These are phyloP conservation scores for Psilocybe azurescens DNA, from an alignment of 768 basidiomycete species.

Conservation along the genomic window DNA sequence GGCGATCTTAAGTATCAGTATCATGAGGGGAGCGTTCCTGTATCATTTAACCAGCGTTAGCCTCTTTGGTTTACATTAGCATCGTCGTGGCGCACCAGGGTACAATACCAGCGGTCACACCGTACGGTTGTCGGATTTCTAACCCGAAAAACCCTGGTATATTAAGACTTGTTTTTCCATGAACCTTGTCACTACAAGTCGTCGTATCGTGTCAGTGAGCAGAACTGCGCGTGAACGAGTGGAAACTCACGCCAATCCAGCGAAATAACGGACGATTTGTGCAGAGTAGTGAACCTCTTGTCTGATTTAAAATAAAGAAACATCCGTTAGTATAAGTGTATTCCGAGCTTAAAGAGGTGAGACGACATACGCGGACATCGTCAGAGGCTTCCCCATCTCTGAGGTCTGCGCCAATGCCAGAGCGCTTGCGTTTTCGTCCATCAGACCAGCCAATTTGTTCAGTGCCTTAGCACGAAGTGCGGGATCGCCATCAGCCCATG, in stretches of 20 bases:
- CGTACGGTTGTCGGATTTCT: neutral
- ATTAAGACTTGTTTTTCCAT: neutral
- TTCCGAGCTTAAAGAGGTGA: too few relatives aligned
- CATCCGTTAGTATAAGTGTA: too few relatives aligned
- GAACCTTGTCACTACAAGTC: neutral
- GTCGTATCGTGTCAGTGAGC: too few relatives aligned
- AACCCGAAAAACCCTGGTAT: neutral
- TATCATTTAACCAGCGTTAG: too few relatives aligned
- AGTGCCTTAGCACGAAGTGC: constrained; percentile 31
- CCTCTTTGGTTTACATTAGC: too few relatives aligned
- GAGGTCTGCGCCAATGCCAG: constrained; percentile 40
- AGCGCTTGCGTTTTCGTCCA: constrained; percentile 32
- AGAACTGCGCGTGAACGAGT: too few relatives aligned
- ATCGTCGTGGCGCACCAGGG: neutral
- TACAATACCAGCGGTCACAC: neutral
- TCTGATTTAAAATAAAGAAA: neutral
- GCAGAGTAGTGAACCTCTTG: neutral
- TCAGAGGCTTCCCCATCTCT: constrained; percentile 52
- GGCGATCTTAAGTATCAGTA: neutral
- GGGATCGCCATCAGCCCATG: constrained; percentile 6
- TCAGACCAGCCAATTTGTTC: constrained; percentile 36
- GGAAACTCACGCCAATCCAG: neutral
- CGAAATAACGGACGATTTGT: neutral
- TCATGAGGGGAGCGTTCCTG: constrained; percentile 5
- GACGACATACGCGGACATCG: neutral